Base-by-base conservation (phyloP, 2,329 filamentous ascomycete genomes). In the Sclerotinia glacialis region DNA sequence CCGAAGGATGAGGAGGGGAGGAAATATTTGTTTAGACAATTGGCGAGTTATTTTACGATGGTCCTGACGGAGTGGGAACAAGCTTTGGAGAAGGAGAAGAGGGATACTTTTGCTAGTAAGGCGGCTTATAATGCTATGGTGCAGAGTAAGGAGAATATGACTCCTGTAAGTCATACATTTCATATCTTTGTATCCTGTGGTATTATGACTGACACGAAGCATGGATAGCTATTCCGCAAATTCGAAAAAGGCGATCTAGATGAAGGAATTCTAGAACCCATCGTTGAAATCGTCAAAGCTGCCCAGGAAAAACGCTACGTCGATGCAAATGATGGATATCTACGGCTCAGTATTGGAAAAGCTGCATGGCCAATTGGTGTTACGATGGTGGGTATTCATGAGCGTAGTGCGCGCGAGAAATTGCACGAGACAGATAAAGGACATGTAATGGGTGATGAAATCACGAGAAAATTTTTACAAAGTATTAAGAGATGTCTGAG, bases 321-420 rank as follows among this genome's bases (percentile, higher is more conserved):
- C 56, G 91, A 97, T 79, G 95, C 95, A 44, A 98, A 98, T 76
- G 92, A 99, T 77, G 93, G 92, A 0, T 99, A 99, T 78, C 82
- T 99, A 68, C 85, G 92, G 64, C 82, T 99, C 65, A 96, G 92
- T 77, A 99, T 99, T 75, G 93, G 93, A 71, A 97, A 97, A 80
- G 93, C 93, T 72, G 95, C 95, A 21, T 99, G 95, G 95, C 95
- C 95, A 31, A 99, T 99, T 75, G 95, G 95, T 79, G 95, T 99
- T 49, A 99, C 95, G 78, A 99, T 98, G 95, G 95, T 99, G 75
- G 95, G 95, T 83, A 99, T 99, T 74, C 95, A 99, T 85, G 95
- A 98, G 82, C 88, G 95, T 76, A 95, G 90, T 72, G 94, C 95
- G 26, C 86, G 95, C 70, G 95, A 99, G 80, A 99, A 99, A 80